Percentiles rank a stretch among this genome's conserved stretches.
Conservation (phyloP, 2,329 filamentous ascomycete species). For the Nemania serpens region DNA sequence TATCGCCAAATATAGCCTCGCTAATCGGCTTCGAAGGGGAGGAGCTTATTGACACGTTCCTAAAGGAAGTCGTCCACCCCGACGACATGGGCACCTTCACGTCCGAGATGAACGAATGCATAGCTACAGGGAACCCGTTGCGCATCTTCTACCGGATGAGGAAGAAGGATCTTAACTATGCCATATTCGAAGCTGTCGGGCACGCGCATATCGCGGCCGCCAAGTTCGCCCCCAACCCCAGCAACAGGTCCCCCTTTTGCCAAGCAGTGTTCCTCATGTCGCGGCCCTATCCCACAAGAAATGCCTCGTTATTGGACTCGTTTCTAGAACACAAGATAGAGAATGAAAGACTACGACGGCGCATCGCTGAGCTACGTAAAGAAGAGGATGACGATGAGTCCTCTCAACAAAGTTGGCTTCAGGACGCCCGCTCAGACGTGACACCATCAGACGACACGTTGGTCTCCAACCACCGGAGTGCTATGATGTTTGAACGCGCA, state of each 20-base stretch:
- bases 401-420: slow-evolving; percentile 63
- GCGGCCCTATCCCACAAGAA: slow-evolving; percentile 86
- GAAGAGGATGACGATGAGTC: slow-evolving; percentile 86
- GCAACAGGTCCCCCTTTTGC: slow-evolving; percentile 72
- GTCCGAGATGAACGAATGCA: slow-evolving; percentile 86
- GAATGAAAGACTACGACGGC: slow-evolving; percentile 82
- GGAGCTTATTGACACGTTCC: slow-evolving; percentile 74
- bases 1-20: slow-evolving; percentile 75
- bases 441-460: slow-evolving; percentile 54
- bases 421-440: slow-evolving; percentile 60
- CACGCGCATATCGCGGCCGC: slow-evolving; percentile 84
- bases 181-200: slow-evolving; percentile 88
- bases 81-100: slow-evolving; percentile 85
- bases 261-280: slow-evolving; percentile 94
- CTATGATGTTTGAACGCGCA: slow-evolving; percentile 42
- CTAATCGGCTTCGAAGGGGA: slow-evolving; percentile 76
- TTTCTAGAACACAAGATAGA: slow-evolving; percentile 97
- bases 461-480: slow-evolving; percentile 41
- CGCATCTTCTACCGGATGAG: slow-evolving; percentile 88
- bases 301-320: slow-evolving; percentile 82
- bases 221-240: slow-evolving; percentile 64
- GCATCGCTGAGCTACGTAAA: slow-evolving; percentile 81
- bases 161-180: slow-evolving; percentile 71
- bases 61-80: slow-evolving; percentile 82
- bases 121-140: slow-evolving; percentile 77